A percentile compares a stretch with the other conserved stretches of the same genome.
These are phyloP conservation scores for Podaxis sp. DNA, from an alignment of 768 basidiomycete genomes.

Conservation along the genomic window DNA sequence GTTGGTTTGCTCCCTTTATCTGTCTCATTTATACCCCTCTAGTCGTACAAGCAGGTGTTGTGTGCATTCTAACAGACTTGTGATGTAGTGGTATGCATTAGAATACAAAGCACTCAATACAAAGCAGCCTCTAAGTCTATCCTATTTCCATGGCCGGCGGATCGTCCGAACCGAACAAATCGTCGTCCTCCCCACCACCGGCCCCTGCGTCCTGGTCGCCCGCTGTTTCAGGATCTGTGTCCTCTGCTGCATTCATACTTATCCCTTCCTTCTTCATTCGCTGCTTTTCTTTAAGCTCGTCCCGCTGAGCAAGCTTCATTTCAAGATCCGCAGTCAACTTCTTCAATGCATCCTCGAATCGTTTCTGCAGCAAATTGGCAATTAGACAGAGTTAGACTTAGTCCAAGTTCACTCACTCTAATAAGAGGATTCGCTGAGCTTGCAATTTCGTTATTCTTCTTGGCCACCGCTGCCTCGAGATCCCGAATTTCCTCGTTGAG, in stretches of 20 bases:
- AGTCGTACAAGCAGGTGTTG: conserved; percentile 67
- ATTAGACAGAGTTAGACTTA: background rate
- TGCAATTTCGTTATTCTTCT: conserved; percentile 82
- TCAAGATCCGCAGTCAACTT: conserved; percentile 87
- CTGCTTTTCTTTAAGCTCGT: conserved; percentile 77
- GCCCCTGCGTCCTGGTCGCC: conserved; percentile 30
- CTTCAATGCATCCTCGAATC: conserved; percentile 90
- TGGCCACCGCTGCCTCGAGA: conserved; percentile 82
- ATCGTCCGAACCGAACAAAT: conserved; percentile 53
- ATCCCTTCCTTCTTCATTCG: conserved; percentile 71
- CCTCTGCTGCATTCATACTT: conserved; percentile 35
- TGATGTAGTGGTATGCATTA: conserved; percentile 15
- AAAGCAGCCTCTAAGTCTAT: background rate
- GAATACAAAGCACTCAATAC: background rate
- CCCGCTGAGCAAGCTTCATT: conserved; percentile 76
- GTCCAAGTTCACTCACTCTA: conserved; percentile 45
- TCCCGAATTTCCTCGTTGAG: conserved; percentile 89
- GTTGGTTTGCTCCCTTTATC: conserved; percentile 83
- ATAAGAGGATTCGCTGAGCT: conserved; percentile 87
- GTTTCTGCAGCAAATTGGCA: conserved; percentile 53
- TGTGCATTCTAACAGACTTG: conserved; percentile 41
- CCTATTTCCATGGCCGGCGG: conserved; percentile 35
- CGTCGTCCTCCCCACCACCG: conserved; percentile 34
- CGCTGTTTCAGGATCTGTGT: conserved; percentile 37
- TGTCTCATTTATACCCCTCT: conserved; percentile 80